Evolutionary conservation across 352 stramenopile species (phyloP), one percentile per base, ranked within the genome.

Genomic region (Pythium brachiatum): DNA sequence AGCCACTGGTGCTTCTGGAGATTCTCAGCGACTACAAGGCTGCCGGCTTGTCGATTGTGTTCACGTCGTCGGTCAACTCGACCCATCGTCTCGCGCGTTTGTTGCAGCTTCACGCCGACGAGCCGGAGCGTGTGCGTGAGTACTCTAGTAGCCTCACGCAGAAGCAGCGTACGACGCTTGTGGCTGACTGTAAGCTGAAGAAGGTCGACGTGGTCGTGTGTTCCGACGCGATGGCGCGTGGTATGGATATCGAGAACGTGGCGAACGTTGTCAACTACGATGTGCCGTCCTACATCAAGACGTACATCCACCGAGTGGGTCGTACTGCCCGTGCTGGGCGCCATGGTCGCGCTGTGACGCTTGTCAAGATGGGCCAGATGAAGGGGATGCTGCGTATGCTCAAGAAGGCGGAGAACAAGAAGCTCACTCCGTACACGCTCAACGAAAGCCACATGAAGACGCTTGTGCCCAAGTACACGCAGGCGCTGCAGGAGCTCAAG

Each of bases 11-110:
- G 32, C 74, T 99, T 36, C 74, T 99, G 21, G 88, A 97, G 44
- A 78, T 98, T 15, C 76, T 99, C 46, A 86, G 89, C 47, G 73
- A 92, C 57, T 88, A 86, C 77, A 70, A 52, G n/a, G 73, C 70
- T 26, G 66, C 84, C 43, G 64, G 64, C 34, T 73, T 97, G 25
- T 88, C 90, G 48, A 94, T 99, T 58, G 88, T 99, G 6, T 99
- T 99, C 74, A 98, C 95, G 16, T 92, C 92, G 11, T 98, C 94
- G 62, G 82, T 99, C 13, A 97, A 98, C 73, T 97, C 96, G 16
- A 98, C 96, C 13, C 96, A 98, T 75, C 90, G 97, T 43, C 78
- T 99, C n/a, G 86, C 91, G 16, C 81, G 92, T 26, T 72, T 99
- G 48, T 78, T 99, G 29, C 94, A 99, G 68, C 79, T 99, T 41